A percentile compares a stretch with the other conserved stretches of the same genome.
These are phyloP conservation scores for Annulohypoxylon moriforme DNA, from an alignment of 495 filamentous ascomycete genomes.

Conservation along the genomic window DNA sequence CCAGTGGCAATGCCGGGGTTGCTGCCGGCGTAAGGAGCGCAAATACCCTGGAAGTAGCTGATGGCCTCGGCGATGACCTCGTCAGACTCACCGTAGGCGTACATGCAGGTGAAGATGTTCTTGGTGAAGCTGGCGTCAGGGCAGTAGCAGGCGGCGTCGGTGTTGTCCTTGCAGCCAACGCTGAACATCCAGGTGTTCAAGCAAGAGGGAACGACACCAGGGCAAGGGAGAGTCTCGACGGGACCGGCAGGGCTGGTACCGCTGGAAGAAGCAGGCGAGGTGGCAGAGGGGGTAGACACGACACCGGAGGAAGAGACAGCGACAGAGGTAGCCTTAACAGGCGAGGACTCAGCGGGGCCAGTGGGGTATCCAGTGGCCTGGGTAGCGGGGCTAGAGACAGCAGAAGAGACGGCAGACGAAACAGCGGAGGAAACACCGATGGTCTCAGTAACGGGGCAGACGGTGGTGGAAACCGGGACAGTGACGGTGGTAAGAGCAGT, in stretches of 20 bases:
- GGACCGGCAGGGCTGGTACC: constrained; percentile 49
- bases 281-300: constrained; percentile 30
- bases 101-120: constrained; percentile 84
- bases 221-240: constrained; percentile 67
- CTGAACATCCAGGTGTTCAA: constrained; percentile 91
- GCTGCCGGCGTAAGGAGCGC: constrained; percentile 73
- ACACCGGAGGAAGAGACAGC: constrained; percentile 9
- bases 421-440: constrained; percentile 29
- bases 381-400: constrained; percentile 29
- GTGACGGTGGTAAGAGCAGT: constrained; percentile 64
- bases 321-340: constrained; percentile 25
- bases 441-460: constrained; percentile 64
- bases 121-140: constrained; percentile 77
- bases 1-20: constrained; percentile 90
- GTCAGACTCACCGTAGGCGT: constrained; percentile 75
- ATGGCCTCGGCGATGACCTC: constrained; percentile 76
- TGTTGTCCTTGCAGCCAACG: constrained; percentile 84
- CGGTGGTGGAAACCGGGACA: constrained; percentile 71
- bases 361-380: constrained; percentile 38
- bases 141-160: constrained; percentile 88
- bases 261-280: constrained; percentile 47
- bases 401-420: constrained; percentile 12
- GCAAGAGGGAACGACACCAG: constrained; percentile 83
- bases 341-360: constrained; percentile 20
- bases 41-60: constrained; percentile 91